These are phyloP conservation scores for Candida sp. DNA, from an alignment of 1,139 yeast species.

Conservation along the genomic window DNA sequence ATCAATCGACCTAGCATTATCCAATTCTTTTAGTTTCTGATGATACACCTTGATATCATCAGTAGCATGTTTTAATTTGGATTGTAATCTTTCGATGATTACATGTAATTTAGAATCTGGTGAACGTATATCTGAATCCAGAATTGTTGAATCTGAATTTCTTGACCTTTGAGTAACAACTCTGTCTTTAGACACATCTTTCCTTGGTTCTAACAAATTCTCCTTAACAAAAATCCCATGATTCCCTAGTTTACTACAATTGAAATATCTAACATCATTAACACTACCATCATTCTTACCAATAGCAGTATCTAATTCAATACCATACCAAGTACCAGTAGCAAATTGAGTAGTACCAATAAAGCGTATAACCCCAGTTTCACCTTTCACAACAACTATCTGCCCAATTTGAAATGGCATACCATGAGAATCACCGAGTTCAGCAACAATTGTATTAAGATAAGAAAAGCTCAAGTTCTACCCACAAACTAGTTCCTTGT, in stretches of 20 bases:
- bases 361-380: constrained; percentile 44
- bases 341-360: constrained; percentile 58
- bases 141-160: background rate
- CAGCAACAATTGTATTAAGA: background rate
- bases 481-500: background rate
- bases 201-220: constrained; percentile 9
- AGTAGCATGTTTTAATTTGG: constrained; percentile 29
- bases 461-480: background rate
- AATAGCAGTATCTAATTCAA: constrained; percentile 56
- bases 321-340: constrained; percentile 74
- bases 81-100: constrained; percentile 45
- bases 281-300: constrained; percentile 86
- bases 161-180: background rate
- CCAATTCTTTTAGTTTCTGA: constrained; percentile 14
- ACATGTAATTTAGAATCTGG: constrained; percentile 18
- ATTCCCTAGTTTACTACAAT: constrained; percentile 29
- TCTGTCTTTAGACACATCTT: background rate
- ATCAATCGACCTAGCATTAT: constrained; percentile 11
- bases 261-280: constrained; percentile 61
- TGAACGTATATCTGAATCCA: background rate
- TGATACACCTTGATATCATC: constrained; percentile 23
- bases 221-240: constrained; percentile 63
- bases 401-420: constrained; percentile 30
- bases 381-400: constrained; percentile 37
- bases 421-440: constrained; percentile 1